Evolutionary conservation across 2,329 filamentous ascomycete genomes (phyloP).

Genomic region (Sporothrix inflata): DNA sequence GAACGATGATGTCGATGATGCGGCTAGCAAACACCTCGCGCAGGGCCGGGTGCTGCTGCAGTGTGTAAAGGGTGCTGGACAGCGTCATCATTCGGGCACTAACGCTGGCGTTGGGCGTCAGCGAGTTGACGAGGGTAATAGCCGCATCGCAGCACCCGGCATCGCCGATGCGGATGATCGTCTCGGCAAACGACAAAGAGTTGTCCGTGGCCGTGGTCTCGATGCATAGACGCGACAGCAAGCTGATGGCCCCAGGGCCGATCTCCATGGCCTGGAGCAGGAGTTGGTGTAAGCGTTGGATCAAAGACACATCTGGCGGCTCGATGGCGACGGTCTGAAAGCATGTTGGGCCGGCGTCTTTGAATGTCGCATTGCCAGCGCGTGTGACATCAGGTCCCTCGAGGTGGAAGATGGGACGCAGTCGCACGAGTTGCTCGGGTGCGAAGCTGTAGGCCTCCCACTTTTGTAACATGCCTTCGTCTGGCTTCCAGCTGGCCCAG

Average conservation of each 20-base stretch:
- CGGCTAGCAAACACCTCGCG: constrained; percentile 26
- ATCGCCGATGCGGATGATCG: constrained; percentile 29
- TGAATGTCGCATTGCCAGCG: constrained; percentile 28
- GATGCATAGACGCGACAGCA: constrained; percentile 34
- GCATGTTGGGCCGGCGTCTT: constrained; percentile 31
- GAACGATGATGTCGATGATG: constrained; percentile 29
- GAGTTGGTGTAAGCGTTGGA: constrained; percentile 29
- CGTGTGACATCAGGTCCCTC: constrained; percentile 35
- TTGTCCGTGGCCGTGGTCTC: constrained; percentile 28
- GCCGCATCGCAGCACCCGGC: constrained; percentile 31
- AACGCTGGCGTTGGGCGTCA: constrained; percentile 21
- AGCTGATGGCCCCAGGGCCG: constrained; percentile 31
- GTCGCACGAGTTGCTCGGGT: constrained; percentile 28
- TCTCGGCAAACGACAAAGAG: constrained; percentile 31
- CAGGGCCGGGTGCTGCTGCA: constrained; percentile 26
- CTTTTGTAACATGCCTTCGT: constrained; percentile 33
- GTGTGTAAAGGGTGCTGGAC: constrained; percentile 29
- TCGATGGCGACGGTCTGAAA: constrained; percentile 29
- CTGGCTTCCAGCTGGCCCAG: constrained; percentile 35
- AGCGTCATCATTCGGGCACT: constrained; percentile 33
- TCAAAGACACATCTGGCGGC: constrained; percentile 22
- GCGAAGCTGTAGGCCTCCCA: constrained; percentile 34
- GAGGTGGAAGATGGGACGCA: constrained; percentile 34
- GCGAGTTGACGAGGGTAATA: constrained; percentile 25
- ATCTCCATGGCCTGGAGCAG: constrained; percentile 31